A percentile compares a stretch with the other conserved stretches of the same genome.
Evolutionary conservation across 2,329 filamentous ascomycete species (phyloP).

Genomic region (Pseudocercospora ulei): DNA sequence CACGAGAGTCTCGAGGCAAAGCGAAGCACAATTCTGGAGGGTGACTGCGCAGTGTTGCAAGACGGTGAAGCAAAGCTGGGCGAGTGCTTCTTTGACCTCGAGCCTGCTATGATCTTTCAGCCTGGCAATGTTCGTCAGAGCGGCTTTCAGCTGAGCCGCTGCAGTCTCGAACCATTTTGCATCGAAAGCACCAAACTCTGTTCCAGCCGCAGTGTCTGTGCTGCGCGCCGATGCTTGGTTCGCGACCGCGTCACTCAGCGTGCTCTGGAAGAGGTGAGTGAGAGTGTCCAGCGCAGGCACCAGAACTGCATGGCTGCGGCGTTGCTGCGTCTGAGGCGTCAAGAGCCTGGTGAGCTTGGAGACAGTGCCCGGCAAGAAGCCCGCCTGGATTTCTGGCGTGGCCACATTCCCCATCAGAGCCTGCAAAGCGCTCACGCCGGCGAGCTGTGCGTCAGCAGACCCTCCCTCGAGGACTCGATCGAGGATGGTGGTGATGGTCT

Average conservation of each 20-base stretch:
- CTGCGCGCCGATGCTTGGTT: not conserved
- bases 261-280: slow-evolving; percentile 20
- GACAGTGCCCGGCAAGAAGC: slow-evolving; percentile 77
- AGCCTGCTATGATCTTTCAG: slow-evolving; percentile 59
- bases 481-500: slow-evolving; percentile 69
- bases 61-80: slow-evolving; percentile 61
- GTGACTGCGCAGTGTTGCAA: slow-evolving; percentile 70
- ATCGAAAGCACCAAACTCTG: slow-evolving; percentile 29
- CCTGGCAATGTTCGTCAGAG: slow-evolving; percentile 66
- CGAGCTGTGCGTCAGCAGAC: slow-evolving; percentile 59
- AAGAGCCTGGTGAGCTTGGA: slow-evolving; percentile 70
- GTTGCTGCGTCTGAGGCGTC: slow-evolving; percentile 55
- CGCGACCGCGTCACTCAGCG: slow-evolving; percentile 14
- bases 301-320: slow-evolving; percentile 55
- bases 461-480: slow-evolving; percentile 58
- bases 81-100: slow-evolving; percentile 59
- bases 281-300: slow-evolving; percentile 28
- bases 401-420: slow-evolving; percentile 55
- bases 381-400: slow-evolving; percentile 66
- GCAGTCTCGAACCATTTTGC: slow-evolving; percentile 68
- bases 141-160: slow-evolving; percentile 68
- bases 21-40: slow-evolving; percentile 56
- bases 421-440: slow-evolving; percentile 57
- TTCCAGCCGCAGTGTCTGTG: not conserved
- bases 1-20: slow-evolving; percentile 74